phyloP scores from a whole-genome alignment of 805 yeast species.

The Metschnikowia lochheadii region DNA sequence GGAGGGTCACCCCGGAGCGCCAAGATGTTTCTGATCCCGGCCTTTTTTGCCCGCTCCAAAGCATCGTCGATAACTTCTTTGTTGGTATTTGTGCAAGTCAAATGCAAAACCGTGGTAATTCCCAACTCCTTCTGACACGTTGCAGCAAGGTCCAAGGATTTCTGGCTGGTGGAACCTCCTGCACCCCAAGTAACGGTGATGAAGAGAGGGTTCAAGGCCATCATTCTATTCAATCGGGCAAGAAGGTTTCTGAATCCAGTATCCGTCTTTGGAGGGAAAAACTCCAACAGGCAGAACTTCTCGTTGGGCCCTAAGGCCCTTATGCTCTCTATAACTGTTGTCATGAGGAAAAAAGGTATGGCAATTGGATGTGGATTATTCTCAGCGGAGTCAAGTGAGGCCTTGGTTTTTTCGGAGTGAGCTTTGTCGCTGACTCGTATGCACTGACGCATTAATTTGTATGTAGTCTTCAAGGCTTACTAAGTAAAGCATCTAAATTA shows the following conservation, averaged over 20 bases:
- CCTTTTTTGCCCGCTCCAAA: constrained; percentile 58
- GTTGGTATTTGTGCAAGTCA: constrained; percentile 94
- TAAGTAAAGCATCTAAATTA: neutral
- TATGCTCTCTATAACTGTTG: constrained; percentile 29
- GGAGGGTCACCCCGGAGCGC: constrained; percentile 98
- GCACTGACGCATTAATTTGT: constrained; percentile 1
- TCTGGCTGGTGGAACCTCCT: constrained; percentile 88
- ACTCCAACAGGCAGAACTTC: constrained; percentile 81
- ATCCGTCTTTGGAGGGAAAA: constrained; percentile 96
- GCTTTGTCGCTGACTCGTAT: constrained; percentile 9
- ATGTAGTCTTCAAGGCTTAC: constrained; percentile 1
- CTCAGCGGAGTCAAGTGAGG: neutral
- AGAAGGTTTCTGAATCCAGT: constrained; percentile 78
- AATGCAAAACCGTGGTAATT: constrained; percentile 87
- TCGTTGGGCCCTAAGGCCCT: constrained; percentile 45
- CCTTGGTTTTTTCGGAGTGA: constrained; percentile 1
- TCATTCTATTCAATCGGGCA: constrained; percentile 86
- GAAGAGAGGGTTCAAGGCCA: constrained; percentile 81
- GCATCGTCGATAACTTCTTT: constrained; percentile 75
- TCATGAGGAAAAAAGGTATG: constrained; percentile 7
- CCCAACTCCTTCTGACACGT: constrained; percentile 71
- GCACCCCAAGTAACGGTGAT: constrained; percentile 98
- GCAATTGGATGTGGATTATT: neutral
- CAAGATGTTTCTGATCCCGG: constrained; percentile 83
- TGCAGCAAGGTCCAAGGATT: constrained; percentile 78